Evolutionary conservation across 2,329 filamentous ascomycete species (phyloP).

Genomic region (Coleophoma crateriformis): DNA sequence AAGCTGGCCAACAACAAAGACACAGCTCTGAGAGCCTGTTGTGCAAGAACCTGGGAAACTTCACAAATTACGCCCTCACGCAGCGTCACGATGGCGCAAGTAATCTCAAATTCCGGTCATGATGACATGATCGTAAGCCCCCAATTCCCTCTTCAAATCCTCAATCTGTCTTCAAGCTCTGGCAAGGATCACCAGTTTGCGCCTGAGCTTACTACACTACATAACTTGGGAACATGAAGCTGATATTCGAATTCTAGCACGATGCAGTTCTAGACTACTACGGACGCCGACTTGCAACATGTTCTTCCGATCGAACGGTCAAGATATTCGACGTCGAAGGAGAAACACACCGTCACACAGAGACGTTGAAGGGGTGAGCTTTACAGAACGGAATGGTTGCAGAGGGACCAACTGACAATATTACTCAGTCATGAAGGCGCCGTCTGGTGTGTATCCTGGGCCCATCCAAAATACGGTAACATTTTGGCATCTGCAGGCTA

Average conservation of each 20-base stretch:
- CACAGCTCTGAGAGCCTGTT: not conserved
- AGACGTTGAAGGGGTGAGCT: slow-evolving; percentile 86
- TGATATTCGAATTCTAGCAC: slow-evolving; percentile 52
- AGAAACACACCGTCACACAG: slow-evolving; percentile 80
- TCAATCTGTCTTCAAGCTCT: too few relatives aligned
- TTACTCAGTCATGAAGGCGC: slow-evolving; percentile 79
- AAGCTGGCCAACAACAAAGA: slow-evolving; percentile 7
- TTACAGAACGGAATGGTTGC: not conserved
- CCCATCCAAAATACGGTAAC: slow-evolving; percentile 96
- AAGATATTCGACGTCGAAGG: slow-evolving; percentile 99
- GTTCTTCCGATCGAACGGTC: slow-evolving; percentile 96
- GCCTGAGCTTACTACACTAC: not conserved
- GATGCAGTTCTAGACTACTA: slow-evolving; percentile 99
- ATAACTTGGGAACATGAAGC: slow-evolving; percentile 1
- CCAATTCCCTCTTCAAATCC: slow-evolving; percentile 4
- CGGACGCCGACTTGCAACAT: slow-evolving; percentile 90
- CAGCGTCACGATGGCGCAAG: slow-evolving; percentile 54
- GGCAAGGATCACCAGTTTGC: not conserved
- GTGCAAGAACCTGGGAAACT: slow-evolving; percentile 3
- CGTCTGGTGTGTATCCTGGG: slow-evolving; percentile 97
- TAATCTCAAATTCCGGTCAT: slow-evolving; percentile 82
- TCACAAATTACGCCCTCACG: slow-evolving; percentile 3
- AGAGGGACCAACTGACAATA: slow-evolving; percentile 10
- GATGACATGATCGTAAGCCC: slow-evolving; percentile 98
- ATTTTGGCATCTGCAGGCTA: slow-evolving; percentile 94